Conservation (phyloP, 495 filamentous ascomycete species). For the Hapsidospora chrysogenum region DNA sequence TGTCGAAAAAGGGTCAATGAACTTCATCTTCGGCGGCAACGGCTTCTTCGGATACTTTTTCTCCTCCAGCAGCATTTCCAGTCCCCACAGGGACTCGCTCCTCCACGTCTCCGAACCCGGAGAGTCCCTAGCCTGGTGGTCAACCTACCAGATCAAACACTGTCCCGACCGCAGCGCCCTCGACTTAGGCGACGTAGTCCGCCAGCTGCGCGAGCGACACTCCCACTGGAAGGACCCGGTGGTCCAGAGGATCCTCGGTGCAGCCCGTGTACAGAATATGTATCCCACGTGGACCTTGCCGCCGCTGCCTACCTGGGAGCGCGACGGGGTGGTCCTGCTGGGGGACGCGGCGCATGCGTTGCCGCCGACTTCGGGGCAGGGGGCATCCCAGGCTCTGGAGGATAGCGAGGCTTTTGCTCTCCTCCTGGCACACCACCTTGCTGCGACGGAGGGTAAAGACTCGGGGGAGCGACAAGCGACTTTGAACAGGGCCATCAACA, state of each 20-base stretch:
- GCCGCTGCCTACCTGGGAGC: conserved; percentile 14
- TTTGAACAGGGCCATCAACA: not conserved
- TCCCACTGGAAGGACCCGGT: conserved; percentile 31
- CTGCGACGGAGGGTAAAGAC: not conserved
- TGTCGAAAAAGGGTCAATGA: conserved; percentile 26
- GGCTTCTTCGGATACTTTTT: conserved; percentile 39
- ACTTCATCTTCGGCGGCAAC: conserved; percentile 32
- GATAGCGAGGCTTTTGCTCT: conserved; percentile 15
- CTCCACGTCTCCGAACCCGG: conserved; percentile 12
- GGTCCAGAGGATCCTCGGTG: conserved; percentile 24
- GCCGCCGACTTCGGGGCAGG: conserved; percentile 22
- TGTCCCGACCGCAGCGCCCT: conserved; percentile 20
- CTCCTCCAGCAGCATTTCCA: conserved; percentile 13
- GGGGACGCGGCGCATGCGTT: conserved; percentile 32
- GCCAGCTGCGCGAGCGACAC: conserved; percentile 27
- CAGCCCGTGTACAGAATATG: conserved; percentile 25
- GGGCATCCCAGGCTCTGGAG: conserved; percentile 20
- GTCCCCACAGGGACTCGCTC: not conserved
- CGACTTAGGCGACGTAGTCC: conserved; percentile 19
- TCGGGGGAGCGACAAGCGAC: too few species aligned
- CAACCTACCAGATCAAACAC: conserved; percentile 22
- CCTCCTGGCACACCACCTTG: conserved; percentile 6
- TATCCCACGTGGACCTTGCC: conserved; percentile 37
- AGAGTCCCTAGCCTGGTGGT: conserved; percentile 28
- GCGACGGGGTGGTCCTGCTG: conserved; percentile 17